phyloP scores from a whole-genome alignment of 441 rosid genomes.

The Croton laevigatus region DNA sequence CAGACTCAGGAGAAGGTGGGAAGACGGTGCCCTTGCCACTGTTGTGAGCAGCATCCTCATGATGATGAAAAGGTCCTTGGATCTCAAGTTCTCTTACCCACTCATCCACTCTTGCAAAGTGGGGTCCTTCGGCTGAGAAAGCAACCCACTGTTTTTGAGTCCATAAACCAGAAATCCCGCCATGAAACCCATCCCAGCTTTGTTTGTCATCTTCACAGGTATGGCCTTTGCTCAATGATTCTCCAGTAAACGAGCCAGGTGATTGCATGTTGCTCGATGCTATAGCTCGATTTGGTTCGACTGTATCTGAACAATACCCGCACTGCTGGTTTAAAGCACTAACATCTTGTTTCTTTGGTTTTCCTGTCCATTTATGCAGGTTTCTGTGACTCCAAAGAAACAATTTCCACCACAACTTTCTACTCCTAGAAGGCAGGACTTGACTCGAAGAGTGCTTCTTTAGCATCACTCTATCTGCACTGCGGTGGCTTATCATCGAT shows the following conservation, averaged over 20 bases:
- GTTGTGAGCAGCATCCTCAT: conserved; percentile 34
- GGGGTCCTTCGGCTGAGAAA: conserved; percentile 58
- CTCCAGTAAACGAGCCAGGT: conserved; percentile 46
- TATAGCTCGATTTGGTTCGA: conserved; percentile 41
- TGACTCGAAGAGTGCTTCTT: conserved; percentile 93
- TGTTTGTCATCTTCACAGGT: conserved; percentile 25
- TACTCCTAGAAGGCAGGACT: conserved; percentile 82
- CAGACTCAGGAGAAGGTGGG: conserved; percentile 54
- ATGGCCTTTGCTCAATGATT: conserved; percentile 34
- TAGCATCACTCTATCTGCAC: conserved; percentile 92
- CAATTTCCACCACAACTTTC: conserved; percentile 81
- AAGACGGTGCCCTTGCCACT: conserved; percentile 30
- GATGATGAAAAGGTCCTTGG: conserved; percentile 25
- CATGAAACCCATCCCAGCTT: conserved; percentile 41
- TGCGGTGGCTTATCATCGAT: conserved; percentile 51
- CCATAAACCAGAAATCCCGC: conserved; percentile 48
- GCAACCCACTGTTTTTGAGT: conserved; percentile 90
- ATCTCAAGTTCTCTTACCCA: conserved; percentile 73
- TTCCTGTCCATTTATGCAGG: conserved; percentile 44
- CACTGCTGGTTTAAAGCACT: conserved; percentile 53
- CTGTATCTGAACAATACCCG: conserved; percentile 83
- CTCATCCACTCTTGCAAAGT: conserved; percentile 68
- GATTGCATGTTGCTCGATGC: conserved; percentile 40
- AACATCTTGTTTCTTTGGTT: conserved; percentile 32
- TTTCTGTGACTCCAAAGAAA: conserved; percentile 97